A percentile compares a stretch with the other conserved stretches of the same genome.
phyloP scores from a whole-genome alignment of 352 stramenopile genomes.

The Globisporangium camurandrum region DNA sequence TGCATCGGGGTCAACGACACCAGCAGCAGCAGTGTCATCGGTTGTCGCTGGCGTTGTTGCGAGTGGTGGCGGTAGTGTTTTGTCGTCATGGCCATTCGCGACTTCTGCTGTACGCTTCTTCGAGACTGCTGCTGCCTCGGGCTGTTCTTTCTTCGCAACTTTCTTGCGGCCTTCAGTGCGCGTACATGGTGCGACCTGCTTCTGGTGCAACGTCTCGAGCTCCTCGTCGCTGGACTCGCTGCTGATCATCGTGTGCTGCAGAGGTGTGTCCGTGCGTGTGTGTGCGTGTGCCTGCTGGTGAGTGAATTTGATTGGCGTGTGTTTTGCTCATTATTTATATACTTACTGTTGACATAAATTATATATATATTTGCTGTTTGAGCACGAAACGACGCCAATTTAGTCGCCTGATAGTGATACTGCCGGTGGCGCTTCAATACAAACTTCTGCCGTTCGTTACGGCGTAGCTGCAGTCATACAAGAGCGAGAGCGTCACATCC shows the following conservation, averaged over 20 bases:
- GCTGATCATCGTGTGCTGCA: constrained; percentile 77
- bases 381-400: too few species aligned
- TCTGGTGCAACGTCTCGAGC: constrained; percentile 58
- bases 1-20: constrained; percentile 1
- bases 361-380: too few species aligned
- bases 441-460: too few species aligned
- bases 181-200: constrained; percentile 18
- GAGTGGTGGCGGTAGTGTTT: too few species aligned
- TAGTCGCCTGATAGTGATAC: too few species aligned
- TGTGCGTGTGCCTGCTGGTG: neutral
- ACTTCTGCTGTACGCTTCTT: constrained; percentile 15
- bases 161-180: constrained; percentile 28
- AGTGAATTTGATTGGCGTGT: neutral
- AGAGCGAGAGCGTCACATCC: too few species aligned
- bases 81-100: neutral
- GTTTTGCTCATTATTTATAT: too few species aligned
- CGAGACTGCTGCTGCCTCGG: constrained; percentile 9
- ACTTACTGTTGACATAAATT: too few species aligned
- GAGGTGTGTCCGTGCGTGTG: neutral
- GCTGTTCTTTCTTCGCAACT: constrained; percentile 18
- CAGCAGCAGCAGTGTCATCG: too few species aligned
- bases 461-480: too few species aligned
- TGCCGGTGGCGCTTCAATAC: too few species aligned
- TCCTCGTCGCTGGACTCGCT: constrained; percentile 87
- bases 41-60: too few species aligned